These are phyloP conservation scores for Saitozyma podzolica DNA, from an alignment of 768 basidiomycete species.

Conservation along the genomic window DNA sequence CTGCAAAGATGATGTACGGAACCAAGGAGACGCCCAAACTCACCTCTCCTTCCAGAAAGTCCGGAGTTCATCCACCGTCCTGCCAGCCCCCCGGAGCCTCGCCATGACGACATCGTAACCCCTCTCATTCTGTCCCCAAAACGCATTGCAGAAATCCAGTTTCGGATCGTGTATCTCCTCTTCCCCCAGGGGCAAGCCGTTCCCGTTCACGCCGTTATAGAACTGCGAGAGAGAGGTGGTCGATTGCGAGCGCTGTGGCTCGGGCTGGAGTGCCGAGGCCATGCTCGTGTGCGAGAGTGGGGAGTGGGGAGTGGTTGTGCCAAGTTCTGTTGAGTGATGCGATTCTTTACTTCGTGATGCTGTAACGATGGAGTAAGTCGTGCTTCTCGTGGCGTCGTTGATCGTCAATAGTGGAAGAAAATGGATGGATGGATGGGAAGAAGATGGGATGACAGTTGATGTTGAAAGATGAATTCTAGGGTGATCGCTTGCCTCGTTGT, in stretches of 20 bases:
- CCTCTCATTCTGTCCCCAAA: conserved; percentile 85
- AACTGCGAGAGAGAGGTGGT: conserved; percentile 47
- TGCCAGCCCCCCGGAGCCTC: conserved; percentile 74
- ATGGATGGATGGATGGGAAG: too few relatives aligned
- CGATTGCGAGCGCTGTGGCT: conserved; percentile 43
- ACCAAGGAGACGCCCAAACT: conserved; percentile 35
- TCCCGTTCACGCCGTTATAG: conserved; percentile 61
- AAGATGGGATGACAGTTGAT: too few relatives aligned
- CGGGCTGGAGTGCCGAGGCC: conserved; percentile 26
- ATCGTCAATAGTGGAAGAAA: too few relatives aligned
- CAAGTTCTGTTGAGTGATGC: neutral
- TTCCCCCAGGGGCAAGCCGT: conserved; percentile 62
- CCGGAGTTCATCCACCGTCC: conserved; percentile 84
- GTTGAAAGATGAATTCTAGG: too few relatives aligned
- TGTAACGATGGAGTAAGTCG: too few relatives aligned
- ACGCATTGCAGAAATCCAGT: conserved; percentile 92
- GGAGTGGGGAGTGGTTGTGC: neutral
- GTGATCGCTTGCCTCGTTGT: too few relatives aligned
- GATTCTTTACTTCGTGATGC: neutral
- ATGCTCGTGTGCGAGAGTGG: neutral
- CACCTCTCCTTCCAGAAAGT: conserved; percentile 94
- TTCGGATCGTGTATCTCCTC: conserved; percentile 66
- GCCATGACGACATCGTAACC: conserved; percentile 90
- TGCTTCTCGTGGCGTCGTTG: too few relatives aligned
- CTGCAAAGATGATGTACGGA: too few relatives aligned